phyloP scores from a whole-genome alignment of 164 flowering plant genomes.

The Magnolia changhungtana region DNA sequence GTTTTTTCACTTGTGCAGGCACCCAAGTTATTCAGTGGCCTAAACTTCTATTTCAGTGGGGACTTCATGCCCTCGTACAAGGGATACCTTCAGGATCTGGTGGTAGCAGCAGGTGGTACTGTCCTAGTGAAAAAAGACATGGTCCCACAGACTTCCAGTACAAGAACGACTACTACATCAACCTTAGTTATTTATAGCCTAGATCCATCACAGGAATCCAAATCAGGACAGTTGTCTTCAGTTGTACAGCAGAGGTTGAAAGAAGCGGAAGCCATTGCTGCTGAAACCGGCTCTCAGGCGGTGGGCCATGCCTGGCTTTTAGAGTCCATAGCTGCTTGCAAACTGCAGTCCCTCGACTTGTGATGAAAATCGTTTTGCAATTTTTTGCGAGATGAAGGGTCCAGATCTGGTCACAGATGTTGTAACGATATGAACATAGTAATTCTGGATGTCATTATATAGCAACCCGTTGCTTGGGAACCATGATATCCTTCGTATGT shows the following conservation, averaged over 20 bases:
- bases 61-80: conserved; percentile 38
- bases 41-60: conserved; percentile 43
- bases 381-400: too few relatives aligned
- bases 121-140: conserved; percentile 20
- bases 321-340: conserved; percentile 61
- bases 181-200: conserved; percentile 37
- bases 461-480: too few relatives aligned
- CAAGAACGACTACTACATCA: not conserved
- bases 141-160: conserved; percentile 6
- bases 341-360: conserved; percentile 24
- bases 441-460: too few relatives aligned
- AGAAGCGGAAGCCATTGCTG: conserved; percentile 41
- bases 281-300: conserved; percentile 25
- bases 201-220: conserved; percentile 22
- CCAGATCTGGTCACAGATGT: too few relatives aligned
- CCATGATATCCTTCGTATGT: too few relatives aligned
- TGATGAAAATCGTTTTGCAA: not conserved
- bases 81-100: conserved; percentile 36
- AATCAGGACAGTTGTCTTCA: conserved; percentile 15
- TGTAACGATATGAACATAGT: too few relatives aligned
- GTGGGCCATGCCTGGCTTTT: conserved; percentile 54
- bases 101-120: conserved; percentile 44
- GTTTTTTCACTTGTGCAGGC: conserved; percentile 32
- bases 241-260: conserved; percentile 20
- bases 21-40: conserved; percentile 46